Conservation (phyloP, 371 early-diverging fungal genomes). For the Rhizomucor pusillus region DNA sequence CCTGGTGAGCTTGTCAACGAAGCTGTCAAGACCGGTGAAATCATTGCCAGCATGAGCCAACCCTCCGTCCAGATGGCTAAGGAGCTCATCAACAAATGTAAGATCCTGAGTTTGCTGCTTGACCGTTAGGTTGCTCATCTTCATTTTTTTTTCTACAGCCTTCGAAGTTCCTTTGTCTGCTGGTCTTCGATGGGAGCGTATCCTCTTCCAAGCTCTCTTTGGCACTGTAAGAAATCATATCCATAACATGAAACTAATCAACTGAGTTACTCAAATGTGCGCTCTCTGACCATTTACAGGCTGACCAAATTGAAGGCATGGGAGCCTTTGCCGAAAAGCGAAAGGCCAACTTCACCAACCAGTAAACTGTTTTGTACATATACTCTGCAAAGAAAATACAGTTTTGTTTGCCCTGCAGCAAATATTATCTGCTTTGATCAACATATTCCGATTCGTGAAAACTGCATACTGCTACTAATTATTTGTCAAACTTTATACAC, state of each 20-base stretch:
- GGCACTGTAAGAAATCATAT: slow-evolving; percentile 63
- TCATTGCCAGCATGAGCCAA: slow-evolving; percentile 83
- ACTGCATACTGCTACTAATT: no score
- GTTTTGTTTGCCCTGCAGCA: not conserved
- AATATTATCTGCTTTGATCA: no score
- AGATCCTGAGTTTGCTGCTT: no score
- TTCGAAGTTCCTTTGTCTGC: slow-evolving; percentile 84
- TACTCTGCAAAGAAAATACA: not conserved
- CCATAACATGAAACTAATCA: no score
- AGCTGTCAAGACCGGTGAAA: slow-evolving; percentile 84
- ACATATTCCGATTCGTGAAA: no score
- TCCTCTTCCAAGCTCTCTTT: slow-evolving; percentile 93
- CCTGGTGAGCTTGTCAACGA: slow-evolving; percentile 86
- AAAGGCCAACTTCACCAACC: slow-evolving; percentile 82
- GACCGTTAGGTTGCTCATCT: no score
- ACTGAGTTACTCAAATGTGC: no score
- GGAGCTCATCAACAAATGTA: slow-evolving; percentile 93
- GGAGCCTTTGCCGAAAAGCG: slow-evolving; percentile 96
- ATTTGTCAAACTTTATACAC: not conserved
- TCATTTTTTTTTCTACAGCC: slow-evolving; percentile 45
- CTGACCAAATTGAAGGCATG: slow-evolving; percentile 98
- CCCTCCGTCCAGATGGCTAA: slow-evolving; percentile 94
- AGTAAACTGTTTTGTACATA: slow-evolving; percentile 47
- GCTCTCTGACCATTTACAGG: slow-evolving; percentile 35
- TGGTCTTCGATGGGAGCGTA: slow-evolving; percentile 92